phyloP scores from a whole-genome alignment of 1,139 yeast species.

The Saccharomyces hybrid region DNA sequence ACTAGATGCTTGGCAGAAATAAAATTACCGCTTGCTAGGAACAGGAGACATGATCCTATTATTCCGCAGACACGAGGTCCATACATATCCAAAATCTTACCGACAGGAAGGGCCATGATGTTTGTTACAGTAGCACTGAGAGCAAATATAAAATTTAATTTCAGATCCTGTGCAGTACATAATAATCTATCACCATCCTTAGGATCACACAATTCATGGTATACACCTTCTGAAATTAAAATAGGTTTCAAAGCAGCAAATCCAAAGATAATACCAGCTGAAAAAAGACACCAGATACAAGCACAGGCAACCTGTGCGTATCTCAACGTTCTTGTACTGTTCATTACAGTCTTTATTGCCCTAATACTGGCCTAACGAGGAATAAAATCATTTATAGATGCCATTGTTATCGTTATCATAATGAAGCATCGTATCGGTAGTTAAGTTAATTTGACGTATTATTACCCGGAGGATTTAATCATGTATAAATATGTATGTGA shows the following conservation, averaged over 20 bases:
- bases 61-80: constrained; percentile 79
- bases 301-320: constrained; percentile 55
- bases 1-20: constrained; percentile 13
- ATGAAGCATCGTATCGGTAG: neutral
- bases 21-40: constrained; percentile 47
- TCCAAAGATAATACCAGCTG: constrained; percentile 92
- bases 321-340: neutral
- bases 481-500: neutral
- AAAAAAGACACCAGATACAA: constrained; percentile 74
- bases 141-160: constrained; percentile 75
- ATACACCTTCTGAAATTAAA: constrained; percentile 69
- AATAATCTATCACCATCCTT: constrained; percentile 20
- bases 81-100: constrained; percentile 61
- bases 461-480: neutral
- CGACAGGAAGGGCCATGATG: constrained; percentile 73
- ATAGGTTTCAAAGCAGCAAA: constrained; percentile 91
- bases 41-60: constrained; percentile 56
- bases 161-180: constrained; percentile 72
- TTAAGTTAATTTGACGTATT: neutral
- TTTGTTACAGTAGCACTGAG: constrained; percentile 85
- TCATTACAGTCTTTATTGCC: neutral
- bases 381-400: neutral
- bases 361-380: neutral
- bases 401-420: neutral
- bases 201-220: constrained; percentile 47